phyloP scores from a whole-genome alignment of 495 filamentous ascomycete genomes.

The Filosporella fistucella region DNA sequence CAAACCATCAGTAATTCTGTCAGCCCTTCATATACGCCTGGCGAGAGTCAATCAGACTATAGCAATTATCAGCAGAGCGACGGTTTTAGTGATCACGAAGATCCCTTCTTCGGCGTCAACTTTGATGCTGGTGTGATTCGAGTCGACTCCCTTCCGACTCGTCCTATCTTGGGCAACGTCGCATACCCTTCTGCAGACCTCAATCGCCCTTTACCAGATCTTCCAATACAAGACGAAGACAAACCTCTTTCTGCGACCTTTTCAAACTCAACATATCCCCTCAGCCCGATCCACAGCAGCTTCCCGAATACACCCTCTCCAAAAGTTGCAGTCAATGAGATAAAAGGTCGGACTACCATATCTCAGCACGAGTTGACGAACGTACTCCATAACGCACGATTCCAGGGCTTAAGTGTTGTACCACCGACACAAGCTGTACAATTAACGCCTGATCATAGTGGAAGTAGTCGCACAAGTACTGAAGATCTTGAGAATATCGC shows the following conservation, averaged over 20 bases:
- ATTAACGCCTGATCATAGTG: slow-evolving; percentile 44
- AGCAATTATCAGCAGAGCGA: slow-evolving; percentile 23
- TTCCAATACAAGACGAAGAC: slow-evolving; percentile 1
- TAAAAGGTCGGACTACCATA: slow-evolving; percentile 9
- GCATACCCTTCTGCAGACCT: slow-evolving; percentile 3
- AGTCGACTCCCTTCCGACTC: slow-evolving; percentile 16
- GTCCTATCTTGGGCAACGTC: background rate
- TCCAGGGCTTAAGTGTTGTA: no score
- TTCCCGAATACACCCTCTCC: slow-evolving; percentile 18
- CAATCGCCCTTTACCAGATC: slow-evolving; percentile 11
- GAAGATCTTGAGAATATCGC: slow-evolving; percentile 34
- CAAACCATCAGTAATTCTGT: slow-evolving; percentile 21
- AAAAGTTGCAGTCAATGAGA: slow-evolving; percentile 5
- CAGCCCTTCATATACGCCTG: slow-evolving; percentile 24
- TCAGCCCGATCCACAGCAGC: slow-evolving; percentile 21
- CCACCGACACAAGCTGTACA: slow-evolving; percentile 22
- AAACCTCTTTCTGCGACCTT: slow-evolving; percentile 7
- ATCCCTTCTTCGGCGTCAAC: slow-evolving; percentile 26
- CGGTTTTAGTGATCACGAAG: slow-evolving; percentile 20
- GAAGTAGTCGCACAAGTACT: slow-evolving; percentile 42
- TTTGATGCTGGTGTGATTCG: slow-evolving; percentile 21
- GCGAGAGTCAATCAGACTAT: slow-evolving; percentile 20
- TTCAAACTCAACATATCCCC: slow-evolving; percentile 16
- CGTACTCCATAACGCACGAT: slow-evolving; percentile 12
- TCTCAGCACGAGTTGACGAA: slow-evolving; percentile 14